Evolutionary conservation across 2,329 filamentous ascomycete species (phyloP), one percentile per base, ranked within the genome.

Genomic region (Xylariomycetidae sp.): DNA sequence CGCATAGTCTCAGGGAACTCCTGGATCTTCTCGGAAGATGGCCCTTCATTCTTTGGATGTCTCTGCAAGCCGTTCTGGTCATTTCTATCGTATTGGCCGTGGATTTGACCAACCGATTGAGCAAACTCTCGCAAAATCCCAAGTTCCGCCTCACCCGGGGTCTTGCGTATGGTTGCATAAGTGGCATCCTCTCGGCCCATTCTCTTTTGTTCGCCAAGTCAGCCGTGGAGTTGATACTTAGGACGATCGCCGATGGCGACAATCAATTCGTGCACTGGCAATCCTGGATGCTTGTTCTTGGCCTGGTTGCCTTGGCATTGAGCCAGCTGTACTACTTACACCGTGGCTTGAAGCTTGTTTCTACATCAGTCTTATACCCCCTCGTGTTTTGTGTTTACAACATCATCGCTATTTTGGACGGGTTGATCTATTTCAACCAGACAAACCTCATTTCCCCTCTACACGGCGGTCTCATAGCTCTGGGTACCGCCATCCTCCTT

Each of bases 321-420:
- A 84, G 80, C 27, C 92, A 98, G 60, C 74, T 98, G 5, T 98
- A 95, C 63, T 96, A 93, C 60, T 76, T 98, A 40, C 92, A 98
- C 56, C 78, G 86, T 26, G 92, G 92, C 33, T 72, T 98, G 42
- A 95, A 95, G 61, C 73, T 98, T 32, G 88, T 93, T 59, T 95
- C 89, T 34, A 96, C 92, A 15, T 95, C 87, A 51, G 83, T 96
- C 41, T 72, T 98, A 47, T 98, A 98, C 60, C 92, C 92, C 5
- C 81, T 96, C 49, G 89, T 96, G 24, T 98, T 98, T 63, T 98
- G 92, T 70, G 79, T 96, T 44, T 98, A 96, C 72, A 98, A 98
- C 69, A 95, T 98, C 53, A 89, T 96, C 53, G 92, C 92, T 46
- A 98, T 98, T 48, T 69, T 96, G 47, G 92, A 98, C 61, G 92